Evolutionary conservation across 441 rosid species (phyloP).

Genomic region (Pelargonium australe): DNA sequence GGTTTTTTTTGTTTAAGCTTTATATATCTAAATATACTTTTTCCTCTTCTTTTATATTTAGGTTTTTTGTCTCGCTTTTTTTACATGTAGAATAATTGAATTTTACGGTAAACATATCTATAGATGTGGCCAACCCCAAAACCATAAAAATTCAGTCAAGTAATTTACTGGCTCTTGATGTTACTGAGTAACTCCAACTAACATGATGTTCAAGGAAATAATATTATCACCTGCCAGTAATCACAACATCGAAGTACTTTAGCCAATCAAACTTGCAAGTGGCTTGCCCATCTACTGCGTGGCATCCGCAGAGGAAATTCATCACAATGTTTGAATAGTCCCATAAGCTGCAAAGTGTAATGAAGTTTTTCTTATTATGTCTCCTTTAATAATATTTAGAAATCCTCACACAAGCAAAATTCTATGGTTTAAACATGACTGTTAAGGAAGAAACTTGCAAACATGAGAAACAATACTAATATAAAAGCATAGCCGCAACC

Average conservation of each 20-base stretch:
- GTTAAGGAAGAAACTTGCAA: neutral
- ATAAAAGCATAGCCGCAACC: neutral
- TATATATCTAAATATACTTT: too few species aligned
- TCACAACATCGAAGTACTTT: conserved; percentile 77
- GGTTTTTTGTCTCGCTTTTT: too few species aligned
- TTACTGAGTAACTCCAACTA: neutral
- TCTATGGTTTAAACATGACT: neutral
- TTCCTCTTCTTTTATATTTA: too few species aligned
- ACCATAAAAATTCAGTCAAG: neutral
- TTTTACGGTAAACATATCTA: neutral
- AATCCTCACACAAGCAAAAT: neutral
- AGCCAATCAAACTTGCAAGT: conserved; percentile 81
- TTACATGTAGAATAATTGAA: neutral
- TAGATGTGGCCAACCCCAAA: neutral
- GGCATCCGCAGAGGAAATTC: conserved; percentile 80
- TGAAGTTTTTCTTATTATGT: neutral
- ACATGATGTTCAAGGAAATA: conserved; percentile 9
- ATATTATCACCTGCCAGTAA: conserved; percentile 75
- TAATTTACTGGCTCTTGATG: neutral
- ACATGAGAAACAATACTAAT: neutral
- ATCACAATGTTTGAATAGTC: conserved; percentile 95
- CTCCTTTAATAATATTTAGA: neutral
- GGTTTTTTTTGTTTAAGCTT: too few species aligned
- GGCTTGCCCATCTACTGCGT: conserved; percentile 30
- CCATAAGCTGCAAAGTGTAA: conserved; percentile 75